Conservation (phyloP, 2,329 filamentous ascomycete species). For the Nemania sp. region DNA sequence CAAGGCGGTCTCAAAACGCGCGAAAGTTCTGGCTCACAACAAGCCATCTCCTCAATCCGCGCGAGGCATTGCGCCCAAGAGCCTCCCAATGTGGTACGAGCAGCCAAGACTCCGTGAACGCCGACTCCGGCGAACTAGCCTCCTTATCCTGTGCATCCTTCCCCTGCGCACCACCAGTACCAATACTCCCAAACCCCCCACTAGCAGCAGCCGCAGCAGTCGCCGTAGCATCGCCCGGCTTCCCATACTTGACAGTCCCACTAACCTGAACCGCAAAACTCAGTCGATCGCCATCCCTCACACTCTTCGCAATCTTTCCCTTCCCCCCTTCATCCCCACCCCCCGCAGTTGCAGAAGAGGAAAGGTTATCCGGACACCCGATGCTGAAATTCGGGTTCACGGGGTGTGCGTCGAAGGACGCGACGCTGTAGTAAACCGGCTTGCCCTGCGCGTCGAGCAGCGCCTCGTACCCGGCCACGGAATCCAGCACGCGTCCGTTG, state of each 20-base stretch:
- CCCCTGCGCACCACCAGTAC: not conserved
- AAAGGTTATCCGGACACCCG: slow-evolving; percentile 54
- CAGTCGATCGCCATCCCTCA: slow-evolving; percentile 58
- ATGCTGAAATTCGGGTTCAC: slow-evolving; percentile 69
- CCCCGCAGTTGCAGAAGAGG: not conserved
- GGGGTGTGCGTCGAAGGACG: slow-evolving; percentile 76
- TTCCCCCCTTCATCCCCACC: slow-evolving; percentile 23
- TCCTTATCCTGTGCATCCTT: slow-evolving; percentile 48
- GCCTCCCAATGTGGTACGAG: slow-evolving; percentile 75
- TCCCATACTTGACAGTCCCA: slow-evolving; percentile 20
- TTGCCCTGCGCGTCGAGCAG: slow-evolving; percentile 64
- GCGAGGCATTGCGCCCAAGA: slow-evolving; percentile 55
- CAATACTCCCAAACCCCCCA: not conserved
- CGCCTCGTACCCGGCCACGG: slow-evolving; percentile 66
- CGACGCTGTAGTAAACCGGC: slow-evolving; percentile 67
- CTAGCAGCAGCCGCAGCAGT: not conserved
- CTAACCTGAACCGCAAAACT: slow-evolving; percentile 73
- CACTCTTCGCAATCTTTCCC: slow-evolving; percentile 16
- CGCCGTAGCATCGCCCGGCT: slow-evolving; percentile 41
- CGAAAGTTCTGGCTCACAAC: slow-evolving; percentile 75
- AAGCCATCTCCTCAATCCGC: slow-evolving; percentile 62
- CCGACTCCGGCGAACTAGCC: slow-evolving; percentile 50
- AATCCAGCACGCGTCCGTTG: slow-evolving; percentile 69
- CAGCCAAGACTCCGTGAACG: slow-evolving; percentile 80
- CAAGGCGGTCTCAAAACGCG: slow-evolving; percentile 43